A percentile compares a stretch with the other conserved stretches of the same genome.
phyloP scores from a whole-genome alignment of 192 early-diverging fungal genomes.

The Dissophora ornata region DNA sequence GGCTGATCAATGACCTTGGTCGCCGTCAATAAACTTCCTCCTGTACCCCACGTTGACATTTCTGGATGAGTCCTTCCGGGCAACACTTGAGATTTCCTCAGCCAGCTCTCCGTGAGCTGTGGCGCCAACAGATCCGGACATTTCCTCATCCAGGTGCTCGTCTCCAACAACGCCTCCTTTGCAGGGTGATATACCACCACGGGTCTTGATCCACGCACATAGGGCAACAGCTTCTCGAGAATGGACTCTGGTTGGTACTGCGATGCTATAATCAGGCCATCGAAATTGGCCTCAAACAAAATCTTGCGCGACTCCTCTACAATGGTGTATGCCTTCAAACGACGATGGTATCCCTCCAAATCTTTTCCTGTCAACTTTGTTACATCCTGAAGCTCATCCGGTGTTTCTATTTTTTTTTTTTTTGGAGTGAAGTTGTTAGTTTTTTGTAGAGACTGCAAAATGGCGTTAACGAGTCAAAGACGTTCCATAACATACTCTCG shows the following conservation, averaged over 20 bases:
- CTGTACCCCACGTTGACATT: slow-evolving; percentile 81
- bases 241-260: slow-evolving; percentile 80
- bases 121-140: slow-evolving; percentile 80
- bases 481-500: too few species aligned
- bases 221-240: slow-evolving; percentile 75
- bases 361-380: slow-evolving; percentile 63
- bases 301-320: slow-evolving; percentile 63
- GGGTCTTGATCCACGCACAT: slow-evolving; percentile 84
- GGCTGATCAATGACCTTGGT: slow-evolving; percentile 64
- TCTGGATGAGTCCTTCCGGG: slow-evolving; percentile 83
- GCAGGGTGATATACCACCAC: slow-evolving; percentile 84
- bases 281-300: slow-evolving; percentile 72
- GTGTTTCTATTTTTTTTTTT: slow-evolving; percentile 28
- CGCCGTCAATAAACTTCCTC: slow-evolving; percentile 76
- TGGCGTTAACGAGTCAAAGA: too few species aligned
- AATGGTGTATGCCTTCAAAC: slow-evolving; percentile 60
- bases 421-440: too few species aligned
- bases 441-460: too few species aligned
- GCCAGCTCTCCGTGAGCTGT: slow-evolving; percentile 91
- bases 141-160: slow-evolving; percentile 74
- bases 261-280: slow-evolving; percentile 83
- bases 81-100: slow-evolving; percentile 88
- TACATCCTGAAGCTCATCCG: slow-evolving; percentile 67
- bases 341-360: slow-evolving; percentile 62
- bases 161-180: slow-evolving; percentile 74